phyloP scores from a whole-genome alignment of 2,329 filamentous ascomycete species.

The Aspergillus sclerotialis region DNA sequence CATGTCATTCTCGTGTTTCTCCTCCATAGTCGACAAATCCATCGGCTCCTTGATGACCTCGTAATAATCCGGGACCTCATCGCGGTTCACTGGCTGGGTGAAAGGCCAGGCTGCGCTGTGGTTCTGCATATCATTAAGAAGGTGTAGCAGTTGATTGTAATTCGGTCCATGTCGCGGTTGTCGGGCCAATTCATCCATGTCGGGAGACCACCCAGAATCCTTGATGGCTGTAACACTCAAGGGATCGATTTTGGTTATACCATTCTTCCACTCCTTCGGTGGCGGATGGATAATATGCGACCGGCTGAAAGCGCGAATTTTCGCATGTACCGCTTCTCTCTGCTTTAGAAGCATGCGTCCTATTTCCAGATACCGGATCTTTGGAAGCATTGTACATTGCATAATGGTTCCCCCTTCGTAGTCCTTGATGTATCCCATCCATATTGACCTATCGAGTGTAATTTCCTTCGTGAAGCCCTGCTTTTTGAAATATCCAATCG shows the following conservation, averaged over 20 bases:
- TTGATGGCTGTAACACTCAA: conserved; percentile 82
- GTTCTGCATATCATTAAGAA: conserved; percentile 93
- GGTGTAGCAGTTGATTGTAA: conserved; percentile 85
- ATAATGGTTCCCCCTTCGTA: conserved; percentile 99
- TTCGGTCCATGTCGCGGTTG: conserved; percentile 94
- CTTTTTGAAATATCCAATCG: conserved; percentile 98
- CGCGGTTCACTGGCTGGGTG: conserved; percentile 82
- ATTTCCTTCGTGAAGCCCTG: conserved; percentile 99
- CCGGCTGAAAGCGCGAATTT: conserved; percentile 85
- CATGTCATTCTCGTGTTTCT: conserved; percentile 85
- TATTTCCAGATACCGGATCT: conserved; percentile 86
- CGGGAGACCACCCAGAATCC: conserved; percentile 87
- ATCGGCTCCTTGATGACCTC: conserved; percentile 97
- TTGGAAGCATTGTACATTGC: conserved; percentile 97
- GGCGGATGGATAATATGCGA: conserved; percentile 81
- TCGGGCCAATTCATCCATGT: conserved; percentile 94
- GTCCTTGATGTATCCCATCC: conserved; percentile 99
- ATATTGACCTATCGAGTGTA: conserved; percentile 77
- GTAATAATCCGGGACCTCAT: conserved; percentile 98
- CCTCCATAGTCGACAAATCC: conserved; percentile 94
- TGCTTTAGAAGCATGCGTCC: conserved; percentile 95
- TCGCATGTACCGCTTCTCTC: conserved; percentile 89
- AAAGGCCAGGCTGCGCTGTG: conserved; percentile 93
- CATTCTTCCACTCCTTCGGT: conserved; percentile 77
- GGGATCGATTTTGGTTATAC: conserved; percentile 69